A percentile compares a stretch with the other conserved stretches of the same genome.
These are phyloP conservation scores for Candida nonsorbophila DNA, from an alignment of 805 yeast genomes.

Conservation along the genomic window DNA sequence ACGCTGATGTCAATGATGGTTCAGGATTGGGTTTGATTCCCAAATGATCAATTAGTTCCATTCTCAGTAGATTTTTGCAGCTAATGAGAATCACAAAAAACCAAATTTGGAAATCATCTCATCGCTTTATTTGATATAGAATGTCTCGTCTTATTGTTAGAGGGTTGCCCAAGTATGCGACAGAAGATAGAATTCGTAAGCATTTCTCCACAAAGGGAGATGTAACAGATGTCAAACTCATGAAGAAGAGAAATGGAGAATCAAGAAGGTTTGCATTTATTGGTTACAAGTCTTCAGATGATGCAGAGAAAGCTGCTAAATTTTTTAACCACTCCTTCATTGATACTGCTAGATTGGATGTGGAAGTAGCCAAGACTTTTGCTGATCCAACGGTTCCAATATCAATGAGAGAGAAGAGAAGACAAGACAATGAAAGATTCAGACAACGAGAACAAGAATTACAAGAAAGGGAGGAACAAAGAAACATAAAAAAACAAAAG, in stretches of 20 bases:
- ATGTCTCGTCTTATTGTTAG: constrained; percentile 91
- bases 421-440: constrained; percentile 41
- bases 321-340: constrained; percentile 76
- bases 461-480: constrained; percentile 31
- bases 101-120: constrained; percentile 6
- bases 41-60: constrained; percentile 28
- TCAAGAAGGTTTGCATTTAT: constrained; percentile 91
- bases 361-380: constrained; percentile 77
- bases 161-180: constrained; percentile 74
- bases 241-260: constrained; percentile 77
- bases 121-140: constrained; percentile 1
- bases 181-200: constrained; percentile 64
- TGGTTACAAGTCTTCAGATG: constrained; percentile 70
- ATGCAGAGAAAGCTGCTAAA: constrained; percentile 73
- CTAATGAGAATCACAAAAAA: constrained; percentile 1
- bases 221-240: constrained; percentile 84
- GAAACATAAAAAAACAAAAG: constrained; percentile 35
- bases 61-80: constrained; percentile 6
- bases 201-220: constrained; percentile 59
- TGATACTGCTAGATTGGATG: constrained; percentile 76
- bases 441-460: constrained; percentile 39
- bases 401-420: constrained; percentile 40
- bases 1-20: constrained; percentile 5
- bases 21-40: constrained; percentile 19
- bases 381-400: constrained; percentile 78